Percentiles rank a stretch among this genome's conserved stretches.
These are phyloP conservation scores for Diaporthe sp. DNA, from an alignment of 2,329 filamentous ascomycete genomes.

Conservation along the genomic window DNA sequence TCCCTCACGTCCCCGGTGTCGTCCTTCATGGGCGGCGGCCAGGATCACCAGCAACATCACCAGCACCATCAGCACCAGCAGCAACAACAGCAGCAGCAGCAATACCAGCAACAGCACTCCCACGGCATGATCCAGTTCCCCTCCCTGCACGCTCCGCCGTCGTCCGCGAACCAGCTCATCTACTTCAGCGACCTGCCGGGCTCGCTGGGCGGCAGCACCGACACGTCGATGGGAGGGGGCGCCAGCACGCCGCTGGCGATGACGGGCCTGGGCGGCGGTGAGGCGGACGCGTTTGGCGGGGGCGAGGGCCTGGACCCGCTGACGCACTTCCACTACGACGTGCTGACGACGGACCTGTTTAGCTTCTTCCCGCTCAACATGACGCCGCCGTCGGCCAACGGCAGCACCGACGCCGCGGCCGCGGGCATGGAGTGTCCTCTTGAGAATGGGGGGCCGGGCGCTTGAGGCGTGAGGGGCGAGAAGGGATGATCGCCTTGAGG, in stretches of 20 bases:
- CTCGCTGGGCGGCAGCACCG: constrained; percentile 15
- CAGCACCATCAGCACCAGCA: neutral
- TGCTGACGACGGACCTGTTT: constrained; percentile 48
- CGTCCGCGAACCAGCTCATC: constrained; percentile 42
- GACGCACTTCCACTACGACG: constrained; percentile 43
- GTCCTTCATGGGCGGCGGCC: neutral
- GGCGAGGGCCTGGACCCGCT: constrained; percentile 38
- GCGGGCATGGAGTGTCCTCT: constrained; percentile 5
- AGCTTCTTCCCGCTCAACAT: constrained; percentile 47
- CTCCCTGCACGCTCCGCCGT: constrained; percentile 41
- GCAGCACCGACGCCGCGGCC: neutral
- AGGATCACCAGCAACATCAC: neutral
- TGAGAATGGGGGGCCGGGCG: constrained; percentile 1
- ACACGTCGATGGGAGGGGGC: neutral
- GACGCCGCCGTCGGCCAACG: constrained; percentile 38
- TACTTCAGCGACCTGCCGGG: constrained; percentile 43
- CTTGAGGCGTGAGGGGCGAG: neutral
- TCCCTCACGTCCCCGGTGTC: constrained; percentile 28
- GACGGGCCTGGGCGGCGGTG: constrained; percentile 2
- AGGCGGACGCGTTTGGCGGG: neutral
- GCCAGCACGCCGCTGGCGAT: constrained; percentile 14
- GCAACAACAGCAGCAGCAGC: neutral
- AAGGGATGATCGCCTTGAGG: too few relatives aligned
- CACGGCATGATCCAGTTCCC: constrained; percentile 44
- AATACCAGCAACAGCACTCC: constrained; percentile 22